Conservation (phyloP, 2,329 filamentous ascomycete genomes). For the Claviceps sp. region DNA sequence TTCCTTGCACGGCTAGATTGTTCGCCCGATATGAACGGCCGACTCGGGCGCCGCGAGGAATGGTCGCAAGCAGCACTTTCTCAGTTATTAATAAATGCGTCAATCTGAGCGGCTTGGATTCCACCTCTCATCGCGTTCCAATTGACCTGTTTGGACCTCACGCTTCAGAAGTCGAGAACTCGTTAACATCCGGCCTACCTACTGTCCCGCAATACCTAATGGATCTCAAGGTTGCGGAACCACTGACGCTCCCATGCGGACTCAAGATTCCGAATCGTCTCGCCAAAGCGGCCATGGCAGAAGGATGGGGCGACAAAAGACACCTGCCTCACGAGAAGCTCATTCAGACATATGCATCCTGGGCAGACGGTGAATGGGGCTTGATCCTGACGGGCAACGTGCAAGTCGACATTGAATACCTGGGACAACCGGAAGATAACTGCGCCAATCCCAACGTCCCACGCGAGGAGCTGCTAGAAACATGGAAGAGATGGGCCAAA, state of each 20-base stretch:
- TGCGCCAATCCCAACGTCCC: conserved; percentile 19
- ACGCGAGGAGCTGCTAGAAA: conserved; percentile 15
- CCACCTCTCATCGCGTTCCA: background rate
- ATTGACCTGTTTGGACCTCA: background rate
- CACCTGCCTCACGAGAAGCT: conserved; percentile 30
- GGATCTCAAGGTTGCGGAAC: conserved; percentile 12
- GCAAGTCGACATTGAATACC: conserved; percentile 25
- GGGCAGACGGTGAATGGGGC: conserved; percentile 41
- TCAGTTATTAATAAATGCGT: background rate
- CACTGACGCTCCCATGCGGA: conserved; percentile 40
- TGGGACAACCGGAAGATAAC: conserved; percentile 22
- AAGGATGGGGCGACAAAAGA: conserved; percentile 26
- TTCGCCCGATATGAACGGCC: background rate
- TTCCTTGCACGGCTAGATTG: background rate
- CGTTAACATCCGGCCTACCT: background rate
- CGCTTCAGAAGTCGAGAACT: background rate
- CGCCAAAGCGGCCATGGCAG: conserved; percentile 36
- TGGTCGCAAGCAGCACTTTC: background rate
- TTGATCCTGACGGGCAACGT: conserved; percentile 38
- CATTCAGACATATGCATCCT: conserved; percentile 33
- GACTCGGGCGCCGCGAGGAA: background rate
- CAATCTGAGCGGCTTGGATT: background rate
- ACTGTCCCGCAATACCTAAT: background rate
- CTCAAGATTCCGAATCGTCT: conserved; percentile 43
- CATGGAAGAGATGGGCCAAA: conserved; percentile 26